These are phyloP conservation scores for Iris pallida DNA, from an alignment of 116 monocot species.

Conservation along the genomic window DNA sequence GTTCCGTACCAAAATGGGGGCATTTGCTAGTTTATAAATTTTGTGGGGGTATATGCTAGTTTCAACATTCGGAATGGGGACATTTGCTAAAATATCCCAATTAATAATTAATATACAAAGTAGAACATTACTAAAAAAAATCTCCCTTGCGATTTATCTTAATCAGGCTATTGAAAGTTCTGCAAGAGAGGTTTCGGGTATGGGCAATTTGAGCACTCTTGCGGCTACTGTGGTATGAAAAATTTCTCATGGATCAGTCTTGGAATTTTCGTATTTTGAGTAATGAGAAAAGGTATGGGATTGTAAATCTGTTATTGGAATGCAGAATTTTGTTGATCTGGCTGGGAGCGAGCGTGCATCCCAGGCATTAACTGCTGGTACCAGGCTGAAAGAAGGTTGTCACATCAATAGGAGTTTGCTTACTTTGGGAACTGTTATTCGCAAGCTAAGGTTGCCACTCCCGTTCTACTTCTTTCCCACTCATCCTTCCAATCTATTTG, in stretches of 20 bases:
- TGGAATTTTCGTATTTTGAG: not conserved
- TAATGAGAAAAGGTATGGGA: not conserved
- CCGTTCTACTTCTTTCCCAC: not conserved
- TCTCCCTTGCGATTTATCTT: conserved; percentile 2
- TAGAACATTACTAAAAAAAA: not conserved
- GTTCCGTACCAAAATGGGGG: too few species aligned
- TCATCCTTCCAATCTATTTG: not conserved
- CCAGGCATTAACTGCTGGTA: conserved; percentile 82
- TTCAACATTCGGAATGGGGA: too few species aligned
- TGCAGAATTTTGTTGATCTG: conserved; percentile 94
- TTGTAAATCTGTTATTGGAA: conserved; percentile 6
- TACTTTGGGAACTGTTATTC: conserved; percentile 95
- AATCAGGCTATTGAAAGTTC: conserved; percentile 87
- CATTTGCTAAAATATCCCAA: too few species aligned
- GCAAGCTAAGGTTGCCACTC: conserved; percentile 72
- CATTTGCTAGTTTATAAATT: too few species aligned
- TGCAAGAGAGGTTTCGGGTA: conserved; percentile 48
- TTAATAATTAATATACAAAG: not conserved
- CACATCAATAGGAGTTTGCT: conserved; percentile 98
- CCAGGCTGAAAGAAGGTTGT: conserved; percentile 93
- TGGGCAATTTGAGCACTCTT: conserved; percentile 57
- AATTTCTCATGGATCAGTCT: conserved; percentile 10
- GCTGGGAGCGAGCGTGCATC: conserved; percentile 99
- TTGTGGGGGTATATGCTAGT: too few species aligned
- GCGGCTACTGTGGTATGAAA: conserved; percentile 77